Percentiles rank a stretch among this genome's conserved stretches.
Evolutionary conservation across 768 basidiomycete species (phyloP).

Genomic region (Mycena kentingensis): DNA sequence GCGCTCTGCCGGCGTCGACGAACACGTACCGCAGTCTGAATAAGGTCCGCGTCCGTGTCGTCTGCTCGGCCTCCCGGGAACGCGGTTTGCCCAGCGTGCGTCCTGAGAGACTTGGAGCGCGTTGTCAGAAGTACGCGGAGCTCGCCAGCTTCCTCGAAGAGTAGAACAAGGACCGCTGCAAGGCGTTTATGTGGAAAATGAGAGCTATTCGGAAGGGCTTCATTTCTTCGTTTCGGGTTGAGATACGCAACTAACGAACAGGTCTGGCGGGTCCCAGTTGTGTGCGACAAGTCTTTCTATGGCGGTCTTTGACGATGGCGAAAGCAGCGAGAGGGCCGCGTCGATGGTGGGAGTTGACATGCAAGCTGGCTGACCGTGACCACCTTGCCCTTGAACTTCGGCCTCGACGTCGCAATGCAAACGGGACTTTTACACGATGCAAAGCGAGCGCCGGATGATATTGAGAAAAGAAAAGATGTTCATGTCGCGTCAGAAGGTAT

Average conservation of each 20-base stretch:
- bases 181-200: slow-evolving; percentile 44
- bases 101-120: slow-evolving; percentile 71
- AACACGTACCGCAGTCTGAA: slow-evolving; percentile 72
- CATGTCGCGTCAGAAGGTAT: no score
- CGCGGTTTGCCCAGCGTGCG: slow-evolving; percentile 82
- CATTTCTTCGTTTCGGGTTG: slow-evolving; percentile 20
- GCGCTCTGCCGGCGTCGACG: background rate
- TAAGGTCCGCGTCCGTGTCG: slow-evolving; percentile 58
- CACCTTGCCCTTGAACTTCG: no score
- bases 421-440: no score
- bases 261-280: slow-evolving; percentile 41
- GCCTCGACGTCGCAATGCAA: no score
- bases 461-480: no score
- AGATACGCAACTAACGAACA: slow-evolving; percentile 49
- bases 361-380: no score
- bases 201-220: slow-evolving; percentile 29
- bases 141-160: slow-evolving; percentile 70
- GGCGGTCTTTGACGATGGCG: background rate
- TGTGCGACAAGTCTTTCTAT: slow-evolving; percentile 43
- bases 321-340: background rate
- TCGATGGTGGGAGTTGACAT: no score
- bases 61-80: slow-evolving; percentile 83
- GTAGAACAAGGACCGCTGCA: slow-evolving; percentile 77
- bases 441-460: no score
- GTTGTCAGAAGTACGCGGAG: slow-evolving; percentile 85